Conservation (phyloP, 2,329 filamentous ascomycete genomes). For the Albophoma yamanashiensis region DNA sequence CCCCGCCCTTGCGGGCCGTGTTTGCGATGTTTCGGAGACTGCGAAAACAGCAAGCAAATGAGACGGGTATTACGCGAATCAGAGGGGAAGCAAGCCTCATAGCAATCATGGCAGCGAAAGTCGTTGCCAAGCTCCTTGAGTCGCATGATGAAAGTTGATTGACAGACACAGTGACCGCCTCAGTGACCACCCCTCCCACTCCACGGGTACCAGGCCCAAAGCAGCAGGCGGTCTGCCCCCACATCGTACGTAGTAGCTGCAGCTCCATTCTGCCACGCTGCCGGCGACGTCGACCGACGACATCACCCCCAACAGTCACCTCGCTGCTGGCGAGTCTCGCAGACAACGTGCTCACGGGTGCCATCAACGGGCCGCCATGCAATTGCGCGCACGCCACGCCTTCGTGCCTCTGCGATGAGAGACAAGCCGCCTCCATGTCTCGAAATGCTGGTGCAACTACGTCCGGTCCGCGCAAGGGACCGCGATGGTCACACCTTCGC, state of each 20-base stretch:
- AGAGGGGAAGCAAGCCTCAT: too few species aligned
- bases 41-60: background rate
- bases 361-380: conserved; percentile 4
- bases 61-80: background rate
- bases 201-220: background rate
- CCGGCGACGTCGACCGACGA: conserved; percentile 7
- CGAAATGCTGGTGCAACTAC: conserved; percentile 28
- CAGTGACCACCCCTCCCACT: too few species aligned
- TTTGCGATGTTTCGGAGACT: background rate
- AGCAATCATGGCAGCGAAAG: background rate
- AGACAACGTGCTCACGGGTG: background rate
- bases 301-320: conserved; percentile 4
- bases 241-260: background rate
- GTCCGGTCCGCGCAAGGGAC: conserved; percentile 32
- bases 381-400: background rate
- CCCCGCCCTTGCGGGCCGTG: background rate
- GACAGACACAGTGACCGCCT: too few species aligned
- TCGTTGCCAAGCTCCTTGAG: background rate
- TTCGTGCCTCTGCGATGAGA: conserved; percentile 7
- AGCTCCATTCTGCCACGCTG: conserved; percentile 14
- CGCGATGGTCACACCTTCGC: conserved; percentile 42
- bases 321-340: background rate
- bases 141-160: too few species aligned
- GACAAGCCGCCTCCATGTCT: conserved; percentile 20
- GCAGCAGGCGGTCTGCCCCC: conserved; percentile 13